phyloP scores from a whole-genome alignment of 176 grass and related monocot genomes.

The Bromus sterilis region DNA sequence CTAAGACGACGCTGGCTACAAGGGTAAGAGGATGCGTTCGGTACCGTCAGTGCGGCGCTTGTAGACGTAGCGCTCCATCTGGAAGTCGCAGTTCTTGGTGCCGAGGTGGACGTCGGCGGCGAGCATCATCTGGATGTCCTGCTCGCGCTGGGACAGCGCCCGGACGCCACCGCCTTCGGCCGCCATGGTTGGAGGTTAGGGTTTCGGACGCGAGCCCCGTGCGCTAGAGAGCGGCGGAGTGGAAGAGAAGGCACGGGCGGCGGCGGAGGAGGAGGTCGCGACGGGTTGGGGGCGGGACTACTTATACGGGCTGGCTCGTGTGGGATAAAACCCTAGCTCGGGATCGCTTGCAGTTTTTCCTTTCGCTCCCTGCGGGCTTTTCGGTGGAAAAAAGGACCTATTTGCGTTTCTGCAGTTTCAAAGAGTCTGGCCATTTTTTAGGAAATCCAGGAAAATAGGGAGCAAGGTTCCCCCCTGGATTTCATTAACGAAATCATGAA shows the following conservation, averaged over 20 bases:
- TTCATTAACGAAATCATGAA: too few relatives aligned
- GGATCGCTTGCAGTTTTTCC: background rate
- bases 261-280: conserved; percentile 17
- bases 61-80: conserved; percentile 92
- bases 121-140: conserved; percentile 85
- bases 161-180: conserved; percentile 15
- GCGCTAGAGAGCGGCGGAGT: background rate
- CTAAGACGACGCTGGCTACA: too few relatives aligned
- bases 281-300: background rate
- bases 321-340: conserved; percentile 41
- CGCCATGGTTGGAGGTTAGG: background rate
- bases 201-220: background rate
- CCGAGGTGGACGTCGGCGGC: conserved; percentile 86
- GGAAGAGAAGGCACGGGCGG: conserved; percentile 1
- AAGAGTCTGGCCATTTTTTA: too few relatives aligned
- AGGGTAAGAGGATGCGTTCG: background rate
- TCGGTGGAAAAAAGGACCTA: background rate
- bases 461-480: too few relatives aligned
- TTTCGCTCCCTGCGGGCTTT: background rate
- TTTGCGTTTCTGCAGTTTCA: background rate
- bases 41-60: conserved; percentile 80
- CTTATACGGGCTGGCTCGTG: conserved; percentile 38
- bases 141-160: conserved; percentile 53
- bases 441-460: too few relatives aligned
- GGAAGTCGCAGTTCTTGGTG: conserved; percentile 98